These are phyloP conservation scores for Pyricularia sp. DNA, from an alignment of 2,329 filamentous ascomycete genomes.

Conservation along the genomic window DNA sequence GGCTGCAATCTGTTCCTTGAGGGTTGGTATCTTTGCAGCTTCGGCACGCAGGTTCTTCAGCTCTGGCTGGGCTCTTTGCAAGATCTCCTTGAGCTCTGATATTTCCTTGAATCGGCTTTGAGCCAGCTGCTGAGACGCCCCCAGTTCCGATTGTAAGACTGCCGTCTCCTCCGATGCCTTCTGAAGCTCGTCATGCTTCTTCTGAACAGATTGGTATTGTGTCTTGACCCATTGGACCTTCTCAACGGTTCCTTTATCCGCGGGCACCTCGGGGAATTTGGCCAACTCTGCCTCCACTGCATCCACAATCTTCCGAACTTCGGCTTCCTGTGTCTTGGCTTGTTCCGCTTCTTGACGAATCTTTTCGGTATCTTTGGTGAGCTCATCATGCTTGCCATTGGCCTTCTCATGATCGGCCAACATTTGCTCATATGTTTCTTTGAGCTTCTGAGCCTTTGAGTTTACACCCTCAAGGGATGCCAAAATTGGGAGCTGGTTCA, in stretches of 20 bases:
- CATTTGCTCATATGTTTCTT: not conserved
- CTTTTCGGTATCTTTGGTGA: slow-evolving; percentile 20
- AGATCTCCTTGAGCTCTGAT: slow-evolving; percentile 65
- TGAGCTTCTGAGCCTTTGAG: slow-evolving; percentile 13
- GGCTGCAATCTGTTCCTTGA: slow-evolving; percentile 62
- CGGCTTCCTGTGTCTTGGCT: not conserved
- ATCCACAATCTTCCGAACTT: not conserved
- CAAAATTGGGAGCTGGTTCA: slow-evolving; percentile 26
- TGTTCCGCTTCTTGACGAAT: not conserved
- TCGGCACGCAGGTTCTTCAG: slow-evolving; percentile 71
- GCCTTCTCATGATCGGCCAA: not conserved
- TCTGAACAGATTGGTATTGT: slow-evolving; percentile 60
- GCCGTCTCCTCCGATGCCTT: slow-evolving; percentile 29
- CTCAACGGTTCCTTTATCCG: slow-evolving; percentile 21
- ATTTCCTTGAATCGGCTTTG: slow-evolving; percentile 84
- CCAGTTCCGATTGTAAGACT: slow-evolving; percentile 71
- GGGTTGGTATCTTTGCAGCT: slow-evolving; percentile 60
- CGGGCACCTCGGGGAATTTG: not conserved
- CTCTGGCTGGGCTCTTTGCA: slow-evolving; percentile 83
- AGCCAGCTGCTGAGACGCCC: slow-evolving; percentile 77
- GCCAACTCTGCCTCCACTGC: not conserved
- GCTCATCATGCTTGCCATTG: slow-evolving; percentile 15
- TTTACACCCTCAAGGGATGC: slow-evolving; percentile 8
- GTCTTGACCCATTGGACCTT: slow-evolving; percentile 48
- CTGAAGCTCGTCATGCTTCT: slow-evolving; percentile 29